Evolutionary conservation across 768 basidiomycete genomes (phyloP).

Genomic region (Lactifluus piperatus): DNA sequence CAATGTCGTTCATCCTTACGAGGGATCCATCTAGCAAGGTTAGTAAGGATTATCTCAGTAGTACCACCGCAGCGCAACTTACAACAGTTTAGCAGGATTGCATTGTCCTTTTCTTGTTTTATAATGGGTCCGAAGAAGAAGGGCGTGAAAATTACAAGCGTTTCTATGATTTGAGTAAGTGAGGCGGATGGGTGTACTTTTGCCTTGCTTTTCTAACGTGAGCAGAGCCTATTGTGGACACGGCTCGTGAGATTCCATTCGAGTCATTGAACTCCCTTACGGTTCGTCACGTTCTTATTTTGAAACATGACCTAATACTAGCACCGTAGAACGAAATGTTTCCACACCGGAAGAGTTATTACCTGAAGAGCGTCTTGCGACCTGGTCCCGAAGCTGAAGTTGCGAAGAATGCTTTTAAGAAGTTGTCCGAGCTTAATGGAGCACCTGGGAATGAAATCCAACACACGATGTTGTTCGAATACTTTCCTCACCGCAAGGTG

Average conservation of each 20-base stretch:
- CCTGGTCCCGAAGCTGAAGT: neutral
- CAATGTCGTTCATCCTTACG: slow-evolving; percentile 29
- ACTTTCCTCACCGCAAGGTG: slow-evolving; percentile 33
- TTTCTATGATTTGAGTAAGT: slow-evolving; percentile 39
- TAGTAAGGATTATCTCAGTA: slow-evolving; percentile 4
- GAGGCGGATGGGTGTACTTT: neutral
- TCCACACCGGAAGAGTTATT: slow-evolving; percentile 32
- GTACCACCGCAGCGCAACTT: neutral
- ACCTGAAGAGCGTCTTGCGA: slow-evolving; percentile 34
- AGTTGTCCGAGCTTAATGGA: neutral
- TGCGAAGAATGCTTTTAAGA: neutral
- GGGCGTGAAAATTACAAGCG: slow-evolving; percentile 36
- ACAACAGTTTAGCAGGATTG: slow-evolving; percentile 28
- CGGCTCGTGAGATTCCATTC: slow-evolving; percentile 38
- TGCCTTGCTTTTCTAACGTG: neutral
- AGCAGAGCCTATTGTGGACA: slow-evolving; percentile 35
- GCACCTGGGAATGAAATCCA: slow-evolving; percentile 23
- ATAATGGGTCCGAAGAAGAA: slow-evolving; percentile 43
- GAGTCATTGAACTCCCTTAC: slow-evolving; percentile 35
- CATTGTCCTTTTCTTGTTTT: slow-evolving; percentile 33
- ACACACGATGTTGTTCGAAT: slow-evolving; percentile 34
- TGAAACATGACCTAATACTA: no score
- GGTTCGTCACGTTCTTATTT: slow-evolving; percentile 22
- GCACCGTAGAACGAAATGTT: slow-evolving; percentile 30
- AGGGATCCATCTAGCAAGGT: slow-evolving; percentile 34